Percentiles rank a stretch among this genome's conserved stretches.
phyloP scores from a whole-genome alignment of 345 rosid genomes.

The Atalantia buxifolia region DNA sequence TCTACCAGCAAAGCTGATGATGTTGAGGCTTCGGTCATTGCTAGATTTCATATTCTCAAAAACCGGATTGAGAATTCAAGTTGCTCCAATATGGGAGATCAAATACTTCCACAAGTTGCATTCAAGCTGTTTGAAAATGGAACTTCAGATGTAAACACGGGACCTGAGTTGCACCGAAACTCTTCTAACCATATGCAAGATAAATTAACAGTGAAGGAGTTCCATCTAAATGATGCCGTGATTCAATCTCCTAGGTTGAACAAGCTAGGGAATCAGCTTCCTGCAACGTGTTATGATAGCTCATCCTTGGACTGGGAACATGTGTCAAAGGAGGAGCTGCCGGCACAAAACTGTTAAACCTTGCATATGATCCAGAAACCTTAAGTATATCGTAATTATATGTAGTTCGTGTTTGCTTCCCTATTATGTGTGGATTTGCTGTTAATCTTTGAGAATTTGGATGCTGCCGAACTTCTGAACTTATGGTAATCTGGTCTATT shows the following conservation, averaged over 20 bases:
- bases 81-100: slow-evolving; percentile 18
- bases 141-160: slow-evolving; percentile 6
- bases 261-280: slow-evolving; percentile 21
- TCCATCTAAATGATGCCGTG: slow-evolving; percentile 19
- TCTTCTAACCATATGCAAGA: slow-evolving; percentile 1
- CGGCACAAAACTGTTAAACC: slow-evolving; percentile 26
- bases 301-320: slow-evolving; percentile 78
- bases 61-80: slow-evolving; percentile 25
- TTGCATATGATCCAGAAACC: neutral
- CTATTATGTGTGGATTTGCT: neutral
- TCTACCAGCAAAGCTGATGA: slow-evolving; percentile 15
- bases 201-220: slow-evolving; percentile 15
- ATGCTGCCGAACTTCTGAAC: neutral
- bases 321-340: slow-evolving; percentile 54
- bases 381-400: neutral
- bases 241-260: neutral
- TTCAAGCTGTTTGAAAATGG: neutral
- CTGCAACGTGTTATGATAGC: slow-evolving; percentile 33
- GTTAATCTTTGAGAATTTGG: neutral
- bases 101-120: slow-evolving; percentile 8
- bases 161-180: neutral
- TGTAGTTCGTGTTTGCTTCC: neutral
- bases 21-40: slow-evolving; percentile 37
- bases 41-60: slow-evolving; percentile 43
- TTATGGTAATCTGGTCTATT: neutral